Evolutionary conservation across 2,329 filamentous ascomycete species (phyloP), one percentile per base, ranked within the genome.

Genomic region (Diaporthe capsici): DNA sequence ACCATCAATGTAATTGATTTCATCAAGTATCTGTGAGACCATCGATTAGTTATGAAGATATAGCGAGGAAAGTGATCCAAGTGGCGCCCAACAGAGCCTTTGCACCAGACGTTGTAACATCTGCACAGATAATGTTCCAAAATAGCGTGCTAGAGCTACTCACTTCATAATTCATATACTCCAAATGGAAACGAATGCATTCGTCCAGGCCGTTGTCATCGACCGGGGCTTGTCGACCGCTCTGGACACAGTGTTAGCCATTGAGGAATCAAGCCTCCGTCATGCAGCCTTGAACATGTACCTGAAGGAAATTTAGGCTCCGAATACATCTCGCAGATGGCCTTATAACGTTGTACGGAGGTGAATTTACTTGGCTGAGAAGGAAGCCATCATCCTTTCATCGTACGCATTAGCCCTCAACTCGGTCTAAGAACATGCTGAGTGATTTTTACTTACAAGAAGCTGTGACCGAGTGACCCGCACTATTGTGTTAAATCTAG

Each of bases 141-240:
- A 12, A 34, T 2, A 51, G 7, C 10, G 28, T 4, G 20, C 6
- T 67, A 37, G 47, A 37, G 12, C 5, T 53, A 68, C 63, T 68
- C 47, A 68, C 63, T 53, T 25, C 44, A 39, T 20, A 10, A 25
- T 68, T 37, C 47, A 68, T 37, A 13, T 68, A 68, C 22, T 68
- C 63, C n/a, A 68, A 53, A 37, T 68, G 63, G 47, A 68, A 68
- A n/a, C 22, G 47, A 12, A 51, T 68, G 31, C 63, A 68, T 17
- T 68, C 63, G 20, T 68, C 63, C 10, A 68, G 31, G 63, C 31
- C 63, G 5, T 39, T 37, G 15, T 68, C 47, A 39, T 68, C 63
- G 4, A 39, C 34, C 12, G 63, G 63, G 6, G 63, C 63, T 53
- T 53, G 63, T 12, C 63, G 63, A n/a, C 63, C 63, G 31, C 47